Percentiles rank a stretch among this genome's conserved stretches.
Evolutionary conservation across 495 filamentous ascomycete species (phyloP).

Genomic region (Penicillium cosmopolitanum): DNA sequence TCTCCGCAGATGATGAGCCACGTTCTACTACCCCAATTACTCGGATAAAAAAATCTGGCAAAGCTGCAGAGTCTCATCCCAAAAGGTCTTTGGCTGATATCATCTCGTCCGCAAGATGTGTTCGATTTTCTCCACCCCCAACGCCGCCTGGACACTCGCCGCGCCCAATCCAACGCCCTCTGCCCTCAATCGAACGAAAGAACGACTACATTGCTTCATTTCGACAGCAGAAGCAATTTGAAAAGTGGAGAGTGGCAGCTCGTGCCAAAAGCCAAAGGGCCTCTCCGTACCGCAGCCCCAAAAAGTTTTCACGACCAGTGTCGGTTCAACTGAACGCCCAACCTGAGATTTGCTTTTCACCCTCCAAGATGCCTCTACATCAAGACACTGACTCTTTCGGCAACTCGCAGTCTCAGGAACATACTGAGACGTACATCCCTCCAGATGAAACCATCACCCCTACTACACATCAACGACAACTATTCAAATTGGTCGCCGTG

Average conservation of each 20-base stretch:
- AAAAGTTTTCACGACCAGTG: background rate
- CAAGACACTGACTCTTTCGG: background rate
- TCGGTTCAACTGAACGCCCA: background rate
- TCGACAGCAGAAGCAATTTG: slow-evolving; percentile 21
- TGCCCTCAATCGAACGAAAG: slow-evolving; percentile 21
- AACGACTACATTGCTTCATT: slow-evolving; percentile 19
- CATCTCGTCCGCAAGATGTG: slow-evolving; percentile 11
- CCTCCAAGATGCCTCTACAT: background rate
- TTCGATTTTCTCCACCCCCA: slow-evolving; percentile 22
- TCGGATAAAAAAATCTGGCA: background rate
- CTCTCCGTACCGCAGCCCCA: slow-evolving; percentile 17
- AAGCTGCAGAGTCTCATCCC: background rate
- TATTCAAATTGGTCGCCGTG: slow-evolving; percentile 14
- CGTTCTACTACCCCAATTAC: slow-evolving; percentile 7
- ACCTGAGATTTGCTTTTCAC: slow-evolving; percentile 10
- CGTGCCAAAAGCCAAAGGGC: slow-evolving; percentile 8
- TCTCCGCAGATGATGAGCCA: slow-evolving; percentile 11
- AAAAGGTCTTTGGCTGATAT: background rate
- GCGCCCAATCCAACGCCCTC: slow-evolving; percentile 1
- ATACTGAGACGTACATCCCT: background rate
- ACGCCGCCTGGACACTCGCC: background rate
- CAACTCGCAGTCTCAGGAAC: background rate
- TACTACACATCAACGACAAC: background rate
- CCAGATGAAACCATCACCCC: background rate
- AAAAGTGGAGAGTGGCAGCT: slow-evolving; percentile 24